A percentile compares a stretch with the other conserved stretches of the same genome.
phyloP scores from a whole-genome alignment of 2,329 filamentous ascomycete species.

The Orbilia blumenaviensis region DNA sequence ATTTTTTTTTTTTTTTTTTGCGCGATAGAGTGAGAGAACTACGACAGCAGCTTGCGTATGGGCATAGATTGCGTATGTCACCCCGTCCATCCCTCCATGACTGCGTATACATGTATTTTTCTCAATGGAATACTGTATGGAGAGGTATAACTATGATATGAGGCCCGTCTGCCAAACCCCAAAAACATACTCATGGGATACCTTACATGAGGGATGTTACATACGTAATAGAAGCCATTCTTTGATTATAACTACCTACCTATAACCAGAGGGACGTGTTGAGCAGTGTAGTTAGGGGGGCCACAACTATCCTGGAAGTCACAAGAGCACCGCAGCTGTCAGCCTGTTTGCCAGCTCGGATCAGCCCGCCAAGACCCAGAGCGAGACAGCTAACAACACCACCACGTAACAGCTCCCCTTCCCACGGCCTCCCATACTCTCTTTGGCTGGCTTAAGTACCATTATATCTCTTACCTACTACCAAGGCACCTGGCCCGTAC shows the following conservation, averaged over 20 bases:
- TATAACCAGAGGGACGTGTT: no score
- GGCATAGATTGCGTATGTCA: background rate
- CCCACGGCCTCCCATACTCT: no score
- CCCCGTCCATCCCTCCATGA: background rate
- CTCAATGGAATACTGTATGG: background rate
- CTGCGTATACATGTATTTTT: background rate
- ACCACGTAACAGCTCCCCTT: conserved; percentile 8
- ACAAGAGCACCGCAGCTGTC: background rate
- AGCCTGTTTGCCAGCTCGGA: conserved; percentile 22
- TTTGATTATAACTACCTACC: no score
- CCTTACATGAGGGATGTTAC: no score
- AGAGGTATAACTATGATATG: no score
- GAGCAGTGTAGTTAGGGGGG: no score
- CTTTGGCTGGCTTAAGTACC: no score
- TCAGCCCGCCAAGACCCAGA: conserved; percentile 40
- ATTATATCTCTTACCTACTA: no score
- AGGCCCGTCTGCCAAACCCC: no score
- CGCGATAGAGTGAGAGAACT: background rate
- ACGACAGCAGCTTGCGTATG: conserved; percentile 12
- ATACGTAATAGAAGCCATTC: no score
- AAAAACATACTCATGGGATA: no score
- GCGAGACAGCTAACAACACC: conserved; percentile 43
- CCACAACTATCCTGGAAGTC: no score
- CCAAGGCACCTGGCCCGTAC: background rate
- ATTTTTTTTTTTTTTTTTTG: background rate